Conservation (phyloP, 352 stramenopile species). For the Phytophthora niederhauseri region DNA sequence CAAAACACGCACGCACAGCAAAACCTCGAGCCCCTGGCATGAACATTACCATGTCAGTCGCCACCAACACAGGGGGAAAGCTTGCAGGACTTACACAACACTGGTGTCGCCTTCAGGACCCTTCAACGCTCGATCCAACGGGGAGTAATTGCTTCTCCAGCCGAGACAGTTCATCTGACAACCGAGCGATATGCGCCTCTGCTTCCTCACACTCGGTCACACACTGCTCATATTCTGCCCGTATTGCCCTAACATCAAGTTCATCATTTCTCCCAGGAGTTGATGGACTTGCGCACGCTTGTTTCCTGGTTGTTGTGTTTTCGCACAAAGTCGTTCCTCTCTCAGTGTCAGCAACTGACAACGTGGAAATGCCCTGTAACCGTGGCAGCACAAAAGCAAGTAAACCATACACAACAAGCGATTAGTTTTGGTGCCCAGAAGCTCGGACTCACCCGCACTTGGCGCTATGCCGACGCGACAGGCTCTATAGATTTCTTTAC, state of each 20-base stretch:
- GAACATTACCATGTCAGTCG: conserved; percentile 25
- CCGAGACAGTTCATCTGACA: conserved; percentile 38
- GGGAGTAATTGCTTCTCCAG: conserved; percentile 31
- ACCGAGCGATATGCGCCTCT: conserved; percentile 28
- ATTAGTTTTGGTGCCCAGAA: conserved; percentile 38
- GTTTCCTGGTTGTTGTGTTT: conserved; percentile 6
- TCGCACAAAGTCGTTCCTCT: not conserved
- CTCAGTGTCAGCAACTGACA: conserved; percentile 3
- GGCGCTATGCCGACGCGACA: conserved; percentile 30
- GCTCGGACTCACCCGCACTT: conserved; percentile 34
- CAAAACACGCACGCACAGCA: conserved; percentile 25
- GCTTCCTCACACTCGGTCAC: conserved; percentile 36
- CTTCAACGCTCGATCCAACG: conserved; percentile 13
- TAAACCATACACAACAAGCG: conserved; percentile 35
- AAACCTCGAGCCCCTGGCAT: conserved; percentile 15
- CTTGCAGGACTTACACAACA: conserved; percentile 24
- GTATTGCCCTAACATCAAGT: conserved; percentile 35
- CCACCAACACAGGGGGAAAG: conserved; percentile 6
- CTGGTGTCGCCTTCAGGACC: conserved; percentile 10
- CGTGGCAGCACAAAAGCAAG: conserved; percentile 24
- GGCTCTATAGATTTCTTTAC: conserved; percentile 46
- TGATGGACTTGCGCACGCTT: conserved; percentile 1
- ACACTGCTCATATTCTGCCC: conserved; percentile 37
- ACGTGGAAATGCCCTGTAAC: conserved; percentile 22
- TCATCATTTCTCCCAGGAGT: conserved; percentile 1